These are phyloP conservation scores for Stropharia rugosoannulata DNA, from an alignment of 768 basidiomycete species.

Conservation along the genomic window DNA sequence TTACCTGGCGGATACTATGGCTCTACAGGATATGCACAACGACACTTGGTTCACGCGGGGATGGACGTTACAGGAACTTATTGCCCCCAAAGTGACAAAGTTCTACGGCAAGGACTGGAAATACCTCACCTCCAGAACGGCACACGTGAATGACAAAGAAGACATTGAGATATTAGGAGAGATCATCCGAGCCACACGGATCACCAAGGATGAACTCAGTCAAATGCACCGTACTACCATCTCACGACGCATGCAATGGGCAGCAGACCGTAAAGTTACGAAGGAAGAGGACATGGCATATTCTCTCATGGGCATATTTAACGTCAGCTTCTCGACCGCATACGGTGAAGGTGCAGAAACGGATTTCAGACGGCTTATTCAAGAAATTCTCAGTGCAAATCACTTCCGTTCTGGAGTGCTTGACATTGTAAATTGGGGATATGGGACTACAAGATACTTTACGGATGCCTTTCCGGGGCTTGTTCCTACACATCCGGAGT, in stretches of 20 bases:
- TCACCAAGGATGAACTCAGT: not conserved
- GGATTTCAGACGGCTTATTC: not conserved
- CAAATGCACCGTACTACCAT: not conserved
- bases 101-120: constrained; percentile 1
- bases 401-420: not conserved
- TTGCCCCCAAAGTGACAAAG: not conserved
- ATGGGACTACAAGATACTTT: too few species aligned
- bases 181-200: not conserved
- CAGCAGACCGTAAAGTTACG: not conserved
- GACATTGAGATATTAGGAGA: not conserved
- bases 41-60: constrained; percentile 1
- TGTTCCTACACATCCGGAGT: not conserved
- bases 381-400: not conserved
- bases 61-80: constrained; percentile 4
- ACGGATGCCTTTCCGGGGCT: too few species aligned
- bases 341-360: constrained; percentile 3
- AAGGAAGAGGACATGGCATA: not conserved
- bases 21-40: not conserved
- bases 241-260: constrained; percentile 2
- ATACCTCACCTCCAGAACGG: not conserved
- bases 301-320: constrained; percentile 3
- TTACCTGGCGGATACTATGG: constrained; percentile 2
- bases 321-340: not conserved
- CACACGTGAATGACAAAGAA: not conserved
- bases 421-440: constrained; percentile 1